Percentiles rank a stretch among this genome's conserved stretches.
phyloP scores from a whole-genome alignment of 306 rosid genomes.

The Lotus japonicus region DNA sequence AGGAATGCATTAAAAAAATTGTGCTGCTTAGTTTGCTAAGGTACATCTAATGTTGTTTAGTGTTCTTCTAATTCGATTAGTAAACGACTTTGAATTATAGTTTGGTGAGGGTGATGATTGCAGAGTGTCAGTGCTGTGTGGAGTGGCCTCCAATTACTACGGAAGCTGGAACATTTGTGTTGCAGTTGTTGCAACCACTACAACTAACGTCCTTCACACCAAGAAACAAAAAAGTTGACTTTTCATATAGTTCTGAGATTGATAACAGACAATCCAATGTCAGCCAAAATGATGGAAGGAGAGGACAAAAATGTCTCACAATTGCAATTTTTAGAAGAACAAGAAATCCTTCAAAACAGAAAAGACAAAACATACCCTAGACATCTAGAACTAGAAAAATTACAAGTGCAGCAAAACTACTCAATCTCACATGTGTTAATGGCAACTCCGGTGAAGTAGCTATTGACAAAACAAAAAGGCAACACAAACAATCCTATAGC shows the following conservation, averaged over 20 bases:
- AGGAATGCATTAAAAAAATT: too few species aligned
- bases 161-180: background rate
- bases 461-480: background rate
- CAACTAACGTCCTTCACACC: background rate
- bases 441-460: conserved; percentile 1
- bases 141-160: background rate
- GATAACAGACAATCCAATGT: too few species aligned
- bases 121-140: background rate
- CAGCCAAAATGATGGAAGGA: background rate
- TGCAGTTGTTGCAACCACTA: background rate
- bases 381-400: background rate
- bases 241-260: too few species aligned
- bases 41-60: too few species aligned
- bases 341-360: background rate
- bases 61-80: background rate
- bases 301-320: background rate
- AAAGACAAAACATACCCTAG: background rate
- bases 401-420: background rate
- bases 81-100: background rate
- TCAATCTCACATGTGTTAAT: background rate
- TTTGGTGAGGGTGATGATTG: background rate
- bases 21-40: too few species aligned
- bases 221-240: too few species aligned
- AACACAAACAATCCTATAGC: background rate
- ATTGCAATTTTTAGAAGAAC: background rate